Evolutionary conservation across 2,329 filamentous ascomycete genomes (phyloP), one percentile per base, ranked within the genome.

Genomic region (Apiospora marii): DNA sequence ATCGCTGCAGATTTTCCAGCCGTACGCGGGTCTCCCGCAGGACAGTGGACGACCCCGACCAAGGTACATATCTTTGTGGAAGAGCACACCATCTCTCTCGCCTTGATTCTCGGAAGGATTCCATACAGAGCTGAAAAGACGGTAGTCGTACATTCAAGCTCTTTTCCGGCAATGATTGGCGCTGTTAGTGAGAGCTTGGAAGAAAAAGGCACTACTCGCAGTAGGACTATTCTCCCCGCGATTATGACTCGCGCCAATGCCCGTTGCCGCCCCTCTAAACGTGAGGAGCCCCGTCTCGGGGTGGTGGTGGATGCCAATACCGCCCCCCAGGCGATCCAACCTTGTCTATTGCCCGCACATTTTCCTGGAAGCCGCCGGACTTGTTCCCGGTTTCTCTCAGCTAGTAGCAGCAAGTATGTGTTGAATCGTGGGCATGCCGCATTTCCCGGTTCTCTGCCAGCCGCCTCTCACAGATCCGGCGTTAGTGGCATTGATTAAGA

Each of bases 201-300:
- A 37, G 6, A 41, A n/a, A 5, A 37, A 27, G 53, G 16, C 27
- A 58, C 51, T n/a, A 58, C n/a, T 16, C 27, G 12, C 34, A 22
- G 30, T 41, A 64, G 58, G 34, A 64, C 58, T 64, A 64, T 41
- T 41, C 58, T 24, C 58, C 58, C 58, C 58, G 58, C 58, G 58
- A 64, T 64, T 64, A 34, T 64, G 58, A 64, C 58, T 64, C 58
- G 58, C 22, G 19, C 30, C 58, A 64, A 41, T 64, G 19, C 58
- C 10, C 37, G 58, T 37, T 16, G 53, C 46, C 46, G 53, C 53
- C 51, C 51, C 27, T 34, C 27, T 58, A 53, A 27, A 5, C 27
- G 24, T 27, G 27, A 53, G 12, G 37, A 41, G 37, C 37, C 37
- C 3, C 19, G 53, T 22, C 53, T 61, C 53, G 53, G 53, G 53